Percentiles rank a stretch among this genome's conserved stretches.
phyloP scores from a whole-genome alignment of 257 asterid genomes.

The Fraxinus pennsylvanica region DNA sequence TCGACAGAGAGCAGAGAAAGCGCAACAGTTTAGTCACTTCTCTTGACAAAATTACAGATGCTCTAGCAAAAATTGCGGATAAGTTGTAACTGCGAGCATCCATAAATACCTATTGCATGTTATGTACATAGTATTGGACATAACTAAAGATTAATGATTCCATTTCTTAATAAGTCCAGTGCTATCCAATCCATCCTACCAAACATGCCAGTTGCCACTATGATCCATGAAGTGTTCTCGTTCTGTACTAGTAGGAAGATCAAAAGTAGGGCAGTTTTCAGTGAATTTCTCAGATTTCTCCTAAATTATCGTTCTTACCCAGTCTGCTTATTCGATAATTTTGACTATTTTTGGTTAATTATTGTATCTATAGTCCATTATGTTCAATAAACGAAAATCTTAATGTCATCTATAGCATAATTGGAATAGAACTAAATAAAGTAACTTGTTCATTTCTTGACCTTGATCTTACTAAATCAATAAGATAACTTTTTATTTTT shows the following conservation, averaged over 20 bases:
- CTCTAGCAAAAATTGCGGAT: slow-evolving; percentile 52
- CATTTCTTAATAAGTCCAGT: too few relatives aligned
- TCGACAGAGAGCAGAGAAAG: slow-evolving; percentile 51
- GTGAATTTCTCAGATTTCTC: slow-evolving; percentile 3
- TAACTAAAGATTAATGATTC: too few relatives aligned
- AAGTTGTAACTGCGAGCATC: slow-evolving; percentile 34
- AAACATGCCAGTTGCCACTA: not conserved
- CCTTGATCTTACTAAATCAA: too few relatives aligned
- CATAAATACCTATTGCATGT: not conserved
- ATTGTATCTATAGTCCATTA: slow-evolving; percentile 9
- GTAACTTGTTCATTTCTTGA: too few relatives aligned
- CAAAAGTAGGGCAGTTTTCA: not conserved
- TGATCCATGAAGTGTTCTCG: slow-evolving; percentile 4
- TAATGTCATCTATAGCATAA: too few relatives aligned
- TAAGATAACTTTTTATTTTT: too few relatives aligned
- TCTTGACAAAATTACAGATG: slow-evolving; percentile 57
- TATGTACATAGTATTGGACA: too few relatives aligned
- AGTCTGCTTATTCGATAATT: slow-evolving; percentile 3
- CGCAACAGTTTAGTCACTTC: slow-evolving; percentile 40
- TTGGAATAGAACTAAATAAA: too few relatives aligned
- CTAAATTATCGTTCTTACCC: slow-evolving; percentile 1
- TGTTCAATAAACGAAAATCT: too few relatives aligned
- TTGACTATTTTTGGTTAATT: slow-evolving; percentile 5
- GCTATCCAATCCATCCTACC: not conserved
- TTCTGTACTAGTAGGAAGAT: not conserved